These are phyloP conservation scores for Candida endomychidarum DNA, from an alignment of 805 yeast species.

Conservation along the genomic window DNA sequence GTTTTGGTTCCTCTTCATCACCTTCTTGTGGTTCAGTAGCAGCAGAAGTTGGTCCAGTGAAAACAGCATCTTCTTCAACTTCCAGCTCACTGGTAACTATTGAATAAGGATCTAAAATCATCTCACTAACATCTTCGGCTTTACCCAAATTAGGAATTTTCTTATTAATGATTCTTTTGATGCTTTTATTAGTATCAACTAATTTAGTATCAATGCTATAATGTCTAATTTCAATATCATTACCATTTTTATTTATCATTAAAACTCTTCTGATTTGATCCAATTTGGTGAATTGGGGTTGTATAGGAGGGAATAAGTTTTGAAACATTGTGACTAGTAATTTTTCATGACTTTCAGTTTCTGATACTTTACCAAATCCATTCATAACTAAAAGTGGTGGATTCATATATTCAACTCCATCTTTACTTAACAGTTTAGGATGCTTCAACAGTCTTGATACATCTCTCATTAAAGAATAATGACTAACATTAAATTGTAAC, in stretches of 20 bases:
- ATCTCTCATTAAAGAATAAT: constrained; percentile 81
- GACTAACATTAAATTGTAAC: constrained; percentile 71
- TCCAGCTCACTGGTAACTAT: constrained; percentile 88
- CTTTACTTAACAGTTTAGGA: constrained; percentile 76
- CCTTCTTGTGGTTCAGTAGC: no score
- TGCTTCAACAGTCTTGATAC: constrained; percentile 64
- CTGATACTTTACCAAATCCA: constrained; percentile 57
- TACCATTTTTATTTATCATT: constrained; percentile 71
- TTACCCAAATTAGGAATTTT: constrained; percentile 67
- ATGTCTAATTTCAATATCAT: constrained; percentile 80
- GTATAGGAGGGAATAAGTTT: constrained; percentile 92
- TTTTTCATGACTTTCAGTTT: constrained; percentile 71
- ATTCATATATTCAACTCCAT: constrained; percentile 57
- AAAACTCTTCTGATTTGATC: constrained; percentile 78
- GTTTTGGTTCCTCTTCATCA: constrained; percentile 12
- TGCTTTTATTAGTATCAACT: constrained; percentile 72
- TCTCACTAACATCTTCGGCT: constrained; percentile 76
- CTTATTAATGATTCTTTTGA: constrained; percentile 69
- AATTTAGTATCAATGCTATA: constrained; percentile 83
- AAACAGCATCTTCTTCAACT: constrained; percentile 86
- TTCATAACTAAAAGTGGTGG: constrained; percentile 94
- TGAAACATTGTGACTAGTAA: constrained; percentile 87
- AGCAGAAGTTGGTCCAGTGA: constrained; percentile 35
- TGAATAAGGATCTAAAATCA: constrained; percentile 79
- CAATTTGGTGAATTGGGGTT: constrained; percentile 78